Conservation (phyloP, 2,329 filamentous ascomycete genomes). For the Penicillium fuscoglaucum region DNA sequence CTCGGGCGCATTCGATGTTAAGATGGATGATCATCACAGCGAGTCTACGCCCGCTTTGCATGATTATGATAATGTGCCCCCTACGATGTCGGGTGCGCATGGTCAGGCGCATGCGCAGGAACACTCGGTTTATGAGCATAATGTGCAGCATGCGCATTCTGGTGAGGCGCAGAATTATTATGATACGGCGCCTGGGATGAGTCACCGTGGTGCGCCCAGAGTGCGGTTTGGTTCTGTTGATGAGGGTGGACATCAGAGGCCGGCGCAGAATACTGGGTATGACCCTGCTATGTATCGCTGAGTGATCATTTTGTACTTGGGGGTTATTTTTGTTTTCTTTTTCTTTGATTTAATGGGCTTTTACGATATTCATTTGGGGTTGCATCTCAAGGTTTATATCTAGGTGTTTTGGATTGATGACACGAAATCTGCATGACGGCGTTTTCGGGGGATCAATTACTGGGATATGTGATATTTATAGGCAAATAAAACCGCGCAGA, state of each 20-base stretch:
- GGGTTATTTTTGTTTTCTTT: background rate
- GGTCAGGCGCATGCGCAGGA: slow-evolving; percentile 3
- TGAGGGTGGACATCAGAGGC: slow-evolving; percentile 25
- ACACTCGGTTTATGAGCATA: slow-evolving; percentile 4
- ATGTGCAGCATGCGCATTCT: slow-evolving; percentile 25
- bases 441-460: slow-evolving; percentile 3
- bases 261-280: slow-evolving; percentile 38
- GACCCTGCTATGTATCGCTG: slow-evolving; percentile 36
- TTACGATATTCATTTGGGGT: background rate
- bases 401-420: background rate
- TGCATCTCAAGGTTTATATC: background rate
- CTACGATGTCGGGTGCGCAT: slow-evolving; percentile 4
- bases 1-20: slow-evolving; percentile 34
- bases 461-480: slow-evolving; percentile 2
- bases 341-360: background rate
- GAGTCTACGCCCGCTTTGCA: slow-evolving; percentile 14
- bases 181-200: slow-evolving; percentile 26
- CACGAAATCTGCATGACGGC: background rate
- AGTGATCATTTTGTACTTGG: slow-evolving; percentile 3
- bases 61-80: slow-evolving; percentile 14
- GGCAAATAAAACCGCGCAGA: background rate
- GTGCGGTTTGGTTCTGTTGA: slow-evolving; percentile 27
- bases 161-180: slow-evolving; percentile 32
- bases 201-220: slow-evolving; percentile 18
- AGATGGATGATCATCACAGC: slow-evolving; percentile 32